Evolutionary conservation across 352 stramenopile species (phyloP).

Genomic region (Phytophthora ohioensis): DNA sequence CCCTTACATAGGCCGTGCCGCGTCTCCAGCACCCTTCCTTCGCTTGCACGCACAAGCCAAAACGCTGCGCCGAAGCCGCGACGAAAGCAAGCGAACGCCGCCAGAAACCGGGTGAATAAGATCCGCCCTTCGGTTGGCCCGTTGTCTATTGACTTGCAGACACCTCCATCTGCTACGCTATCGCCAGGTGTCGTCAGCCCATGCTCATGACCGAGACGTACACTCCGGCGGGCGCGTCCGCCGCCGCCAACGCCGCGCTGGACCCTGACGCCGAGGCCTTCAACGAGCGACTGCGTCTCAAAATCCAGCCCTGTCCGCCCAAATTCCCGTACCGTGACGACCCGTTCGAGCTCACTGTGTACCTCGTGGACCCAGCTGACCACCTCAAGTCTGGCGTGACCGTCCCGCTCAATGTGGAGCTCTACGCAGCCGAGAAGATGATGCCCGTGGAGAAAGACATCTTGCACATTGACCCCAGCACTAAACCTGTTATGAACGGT

Average conservation of each 20-base stretch:
- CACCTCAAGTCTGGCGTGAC: conserved; percentile 82
- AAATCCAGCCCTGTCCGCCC: conserved; percentile 86
- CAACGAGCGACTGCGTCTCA: conserved; percentile 73
- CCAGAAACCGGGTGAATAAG: conserved; percentile 46
- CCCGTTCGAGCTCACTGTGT: conserved; percentile 89
- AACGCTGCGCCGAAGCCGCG: conserved; percentile 43
- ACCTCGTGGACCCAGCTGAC: conserved; percentile 84
- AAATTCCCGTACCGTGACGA: conserved; percentile 90
- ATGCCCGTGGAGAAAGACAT: conserved; percentile 82
- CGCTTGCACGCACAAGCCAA: conserved; percentile 43
- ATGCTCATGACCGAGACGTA: conserved; percentile 82
- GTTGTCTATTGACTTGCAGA: conserved; percentile 2
- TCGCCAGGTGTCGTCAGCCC: conserved; percentile 6
- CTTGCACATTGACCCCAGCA: conserved; percentile 80
- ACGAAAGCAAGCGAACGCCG: conserved; percentile 40
- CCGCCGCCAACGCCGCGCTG: conserved; percentile 38
- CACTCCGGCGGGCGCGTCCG: conserved; percentile 37
- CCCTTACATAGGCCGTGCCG: conserved; percentile 7
- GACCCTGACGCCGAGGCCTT: conserved; percentile 65
- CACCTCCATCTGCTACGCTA: conserved; percentile 14
- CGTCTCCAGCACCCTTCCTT: conserved; percentile 32
- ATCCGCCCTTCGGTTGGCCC: conserved; percentile 28
- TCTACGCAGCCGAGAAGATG: conserved; percentile 88
- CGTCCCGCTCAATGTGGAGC: conserved; percentile 84
- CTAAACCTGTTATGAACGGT: conserved; percentile 83